Conservation (phyloP, 2,329 filamentous ascomycete genomes). For the Pseudocercospora macadamiae region DNA sequence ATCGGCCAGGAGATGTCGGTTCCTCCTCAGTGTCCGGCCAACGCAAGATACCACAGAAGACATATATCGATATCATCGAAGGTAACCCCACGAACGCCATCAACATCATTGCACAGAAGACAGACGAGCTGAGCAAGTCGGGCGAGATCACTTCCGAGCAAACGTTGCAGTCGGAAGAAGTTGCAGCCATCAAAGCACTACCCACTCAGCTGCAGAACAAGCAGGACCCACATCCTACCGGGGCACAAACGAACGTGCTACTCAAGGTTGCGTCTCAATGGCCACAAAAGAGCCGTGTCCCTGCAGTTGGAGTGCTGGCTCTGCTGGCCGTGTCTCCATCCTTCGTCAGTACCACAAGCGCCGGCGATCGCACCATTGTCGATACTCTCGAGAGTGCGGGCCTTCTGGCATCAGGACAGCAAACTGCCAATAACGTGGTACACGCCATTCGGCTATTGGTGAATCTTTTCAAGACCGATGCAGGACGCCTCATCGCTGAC, state of each 20-base stretch:
- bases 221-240: constrained; percentile 44
- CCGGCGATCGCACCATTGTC: constrained; percentile 60
- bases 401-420: constrained; percentile 59
- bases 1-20: constrained; percentile 69
- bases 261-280: constrained; percentile 75
- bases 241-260: constrained; percentile 55
- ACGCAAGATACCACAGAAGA: constrained; percentile 36
- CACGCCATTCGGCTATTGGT: constrained; percentile 79
- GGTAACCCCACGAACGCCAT: constrained; percentile 40
- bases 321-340: constrained; percentile 71
- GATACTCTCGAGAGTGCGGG: constrained; percentile 60
- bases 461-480: constrained; percentile 78
- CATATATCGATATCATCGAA: constrained; percentile 36
- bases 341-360: constrained; percentile 63
- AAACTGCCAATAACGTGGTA: constrained; percentile 79
- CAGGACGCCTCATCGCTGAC: constrained; percentile 65
- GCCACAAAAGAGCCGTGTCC: constrained; percentile 78
- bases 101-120: constrained; percentile 70
- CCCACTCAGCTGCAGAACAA: constrained; percentile 64
- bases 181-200: constrained; percentile 64
- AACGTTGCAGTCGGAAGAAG: constrained; percentile 72
- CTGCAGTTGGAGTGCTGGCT: constrained; percentile 85
- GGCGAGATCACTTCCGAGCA: constrained; percentile 46
- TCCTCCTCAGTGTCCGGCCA: constrained; percentile 36
- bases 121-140: constrained; percentile 66